A percentile compares a stretch with the other conserved stretches of the same genome.
phyloP scores from a whole-genome alignment of 306 rosid genomes.

The Aeschynomene evenia region DNA sequence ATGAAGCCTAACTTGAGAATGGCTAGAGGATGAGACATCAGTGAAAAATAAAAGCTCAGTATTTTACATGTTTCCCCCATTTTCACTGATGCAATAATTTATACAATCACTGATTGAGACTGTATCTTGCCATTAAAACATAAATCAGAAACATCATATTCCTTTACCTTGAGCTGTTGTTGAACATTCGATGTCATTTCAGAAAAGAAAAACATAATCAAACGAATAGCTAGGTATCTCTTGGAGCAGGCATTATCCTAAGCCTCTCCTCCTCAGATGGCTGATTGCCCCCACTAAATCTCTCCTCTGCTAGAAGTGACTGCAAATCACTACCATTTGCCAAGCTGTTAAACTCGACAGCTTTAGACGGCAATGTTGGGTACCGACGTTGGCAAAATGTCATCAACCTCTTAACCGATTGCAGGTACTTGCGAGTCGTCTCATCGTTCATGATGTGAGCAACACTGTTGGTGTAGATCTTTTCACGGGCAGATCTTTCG shows the following conservation, averaged over 20 bases:
- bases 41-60: background rate
- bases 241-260: constrained; percentile 73
- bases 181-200: constrained; percentile 10
- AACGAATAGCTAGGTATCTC: constrained; percentile 49
- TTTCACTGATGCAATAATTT: constrained; percentile 1
- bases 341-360: constrained; percentile 98
- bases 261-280: constrained; percentile 75
- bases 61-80: constrained; percentile 6
- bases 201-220: background rate
- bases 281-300: constrained; percentile 48
- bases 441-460: constrained; percentile 99
- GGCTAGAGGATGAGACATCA: background rate
- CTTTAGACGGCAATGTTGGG: constrained; percentile 94
- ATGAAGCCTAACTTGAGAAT: background rate
- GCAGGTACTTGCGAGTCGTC: constrained; percentile 92
- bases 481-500: constrained; percentile 97
- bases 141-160: background rate
- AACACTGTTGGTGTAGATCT: constrained; percentile 97
- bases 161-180: background rate
- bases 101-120: constrained; percentile 3
- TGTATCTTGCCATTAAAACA: constrained; percentile 14
- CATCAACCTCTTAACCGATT: constrained; percentile 89
- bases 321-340: constrained; percentile 99
- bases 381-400: constrained; percentile 96
- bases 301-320: constrained; percentile 86